Percentiles rank a stretch among this genome's conserved stretches.
Conservation (phyloP, 2,329 filamentous ascomycete genomes). For the Fusarium buxicola region DNA sequence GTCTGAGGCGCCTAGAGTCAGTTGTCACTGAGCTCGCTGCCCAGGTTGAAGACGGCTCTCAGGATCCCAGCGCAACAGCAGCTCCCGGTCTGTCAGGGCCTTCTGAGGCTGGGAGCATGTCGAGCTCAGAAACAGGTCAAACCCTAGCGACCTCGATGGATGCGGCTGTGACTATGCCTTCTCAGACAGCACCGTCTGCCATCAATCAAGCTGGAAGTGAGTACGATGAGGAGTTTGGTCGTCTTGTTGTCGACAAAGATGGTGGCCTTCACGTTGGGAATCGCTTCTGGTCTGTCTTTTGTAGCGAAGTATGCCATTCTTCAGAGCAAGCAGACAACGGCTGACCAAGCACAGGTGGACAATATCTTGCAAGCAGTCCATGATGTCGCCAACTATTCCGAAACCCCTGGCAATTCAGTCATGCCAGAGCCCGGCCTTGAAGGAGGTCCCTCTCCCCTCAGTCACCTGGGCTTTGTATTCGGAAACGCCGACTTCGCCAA, state of each 20-base stretch:
- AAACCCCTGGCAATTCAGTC: background rate
- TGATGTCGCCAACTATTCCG: conserved; percentile 36
- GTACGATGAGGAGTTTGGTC: conserved; percentile 47
- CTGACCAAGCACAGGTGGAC: conserved; percentile 41
- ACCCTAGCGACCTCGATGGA: conserved; percentile 16
- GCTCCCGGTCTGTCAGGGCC: background rate
- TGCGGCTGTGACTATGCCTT: conserved; percentile 15
- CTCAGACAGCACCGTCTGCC: conserved; percentile 8
- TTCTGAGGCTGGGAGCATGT: background rate
- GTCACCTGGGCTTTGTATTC: conserved; percentile 38
- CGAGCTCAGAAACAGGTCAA: conserved; percentile 13
- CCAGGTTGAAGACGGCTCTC: conserved; percentile 45
- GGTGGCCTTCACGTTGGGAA: conserved; percentile 46
- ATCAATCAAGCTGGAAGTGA: conserved; percentile 26
- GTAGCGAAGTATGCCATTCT: conserved; percentile 39
- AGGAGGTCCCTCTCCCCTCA: conserved; percentile 1
- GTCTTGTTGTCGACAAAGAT: conserved; percentile 43
- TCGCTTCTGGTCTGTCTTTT: conserved; percentile 50
- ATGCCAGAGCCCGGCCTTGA: background rate
- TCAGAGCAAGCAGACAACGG: accelerated
- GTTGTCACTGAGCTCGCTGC: conserved; percentile 49
- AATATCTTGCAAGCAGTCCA: conserved; percentile 49
- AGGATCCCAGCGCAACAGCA: background rate
- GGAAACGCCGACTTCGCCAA: conserved; percentile 16
- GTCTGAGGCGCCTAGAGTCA: conserved; percentile 46